These are phyloP conservation scores for Podaxis rugospora DNA, from an alignment of 768 basidiomycete genomes.

Conservation along the genomic window DNA sequence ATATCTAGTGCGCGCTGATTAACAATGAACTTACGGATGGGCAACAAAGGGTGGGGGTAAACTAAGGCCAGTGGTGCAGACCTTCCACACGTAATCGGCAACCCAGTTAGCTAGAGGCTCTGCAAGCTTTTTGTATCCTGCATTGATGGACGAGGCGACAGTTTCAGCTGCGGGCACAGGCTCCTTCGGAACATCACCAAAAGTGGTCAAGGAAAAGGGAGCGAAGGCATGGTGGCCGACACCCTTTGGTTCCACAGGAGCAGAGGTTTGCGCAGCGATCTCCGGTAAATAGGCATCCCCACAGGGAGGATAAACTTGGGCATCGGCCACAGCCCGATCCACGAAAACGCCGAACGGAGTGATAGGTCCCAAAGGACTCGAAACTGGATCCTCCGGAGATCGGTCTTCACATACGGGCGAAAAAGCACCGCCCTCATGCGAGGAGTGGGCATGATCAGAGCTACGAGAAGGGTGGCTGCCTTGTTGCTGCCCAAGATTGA, in stretches of 20 bases:
- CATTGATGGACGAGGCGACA: conserved; percentile 45
- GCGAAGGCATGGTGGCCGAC: conserved; percentile 12
- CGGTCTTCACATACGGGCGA: conserved; percentile 63
- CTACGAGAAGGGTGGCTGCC: not conserved
- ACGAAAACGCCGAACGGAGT: conserved; percentile 78
- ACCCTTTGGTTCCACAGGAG: not conserved
- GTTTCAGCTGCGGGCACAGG: conserved; percentile 39
- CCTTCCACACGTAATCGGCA: conserved; percentile 77
- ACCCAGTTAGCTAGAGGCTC: conserved; percentile 81
- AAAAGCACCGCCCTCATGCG: conserved; percentile 37
- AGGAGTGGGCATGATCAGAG: not conserved
- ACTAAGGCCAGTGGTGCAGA: conserved; percentile 68
- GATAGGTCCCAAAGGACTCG: conserved; percentile 69
- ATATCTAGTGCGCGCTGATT: not conserved
- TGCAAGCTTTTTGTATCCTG: conserved; percentile 65
- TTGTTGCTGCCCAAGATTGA: not conserved
- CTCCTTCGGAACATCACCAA: conserved; percentile 32
- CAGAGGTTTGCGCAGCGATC: conserved; percentile 1
- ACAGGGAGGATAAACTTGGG: conserved; percentile 13
- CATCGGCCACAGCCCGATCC: conserved; percentile 62
- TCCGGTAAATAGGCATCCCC: not conserved
- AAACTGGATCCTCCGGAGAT: conserved; percentile 58
- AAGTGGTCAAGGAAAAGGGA: conserved; percentile 16
- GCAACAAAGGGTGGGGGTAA: conserved; percentile 50
- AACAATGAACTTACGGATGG: conserved; percentile 45